Base-by-base conservation (phyloP, 306 rosid genomes). In the Fagus crenata region DNA sequence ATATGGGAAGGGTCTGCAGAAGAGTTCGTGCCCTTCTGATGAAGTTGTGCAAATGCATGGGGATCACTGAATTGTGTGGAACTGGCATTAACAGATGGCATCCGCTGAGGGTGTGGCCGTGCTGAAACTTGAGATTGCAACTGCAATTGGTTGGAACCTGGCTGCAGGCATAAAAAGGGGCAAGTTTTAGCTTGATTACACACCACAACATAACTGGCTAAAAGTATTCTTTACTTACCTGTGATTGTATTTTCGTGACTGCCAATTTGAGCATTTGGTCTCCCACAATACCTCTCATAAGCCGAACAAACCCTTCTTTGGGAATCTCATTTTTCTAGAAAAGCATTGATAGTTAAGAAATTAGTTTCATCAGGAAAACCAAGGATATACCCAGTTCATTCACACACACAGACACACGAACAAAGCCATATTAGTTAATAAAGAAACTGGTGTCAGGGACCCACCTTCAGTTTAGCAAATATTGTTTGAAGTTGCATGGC, bases 211-310 rank as follows among this genome's bases (percentile, higher is more conserved):
- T 15, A 67, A 67, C 32, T 39, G 32, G 17, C 49, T 7, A 3
- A 77, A 39, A 32, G 58, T 71, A 77, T 58, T 78, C 37, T 68
- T 53, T 13, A 56, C 81, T 67, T 82, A 89, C 97, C 88, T 90
- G 97, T 54, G 86, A 60, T 81, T 90, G 95, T 69, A 92, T 90
- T 87, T 84, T 81, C 9, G 84, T 7, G 75, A 90, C 87, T 69
- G 97, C 96, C 87, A 89, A 56, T 84, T 87, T 88, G 71, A 95
- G 97, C 93, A 92, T 85, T 85, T 92, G 98, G 56, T 88, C 96
- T 75, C 98, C 98, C 2, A 90, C 98, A 67, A 95, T 86, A 75
- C 86, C 70, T 87, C 88, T 87, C 88, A 95, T 88, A 78, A 71
- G 93, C 82, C 89, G 89, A 49, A 89, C 86, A 90, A 95, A 95